These are phyloP conservation scores for Pelagophyceae sp. DNA, from an alignment of 352 stramenopile genomes.

Conservation along the genomic window DNA sequence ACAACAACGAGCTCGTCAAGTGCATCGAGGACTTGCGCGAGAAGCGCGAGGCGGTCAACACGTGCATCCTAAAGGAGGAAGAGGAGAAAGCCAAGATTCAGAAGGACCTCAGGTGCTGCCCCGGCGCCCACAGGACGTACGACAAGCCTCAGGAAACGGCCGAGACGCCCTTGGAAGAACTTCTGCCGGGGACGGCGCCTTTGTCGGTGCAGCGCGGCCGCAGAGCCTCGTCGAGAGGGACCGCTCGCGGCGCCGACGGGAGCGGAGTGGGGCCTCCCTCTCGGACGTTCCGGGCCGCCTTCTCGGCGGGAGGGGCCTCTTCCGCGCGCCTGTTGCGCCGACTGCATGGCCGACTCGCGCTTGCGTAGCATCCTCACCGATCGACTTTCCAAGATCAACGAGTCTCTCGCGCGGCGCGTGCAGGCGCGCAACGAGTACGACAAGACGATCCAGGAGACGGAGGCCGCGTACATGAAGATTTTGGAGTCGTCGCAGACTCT, in stretches of 20 bases:
- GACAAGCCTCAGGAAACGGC: no score
- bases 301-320: no score
- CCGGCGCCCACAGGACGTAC: no score
- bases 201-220: no score
- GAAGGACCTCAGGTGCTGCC: slow-evolving; percentile 81
- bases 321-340: no score
- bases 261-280: no score
- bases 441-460: slow-evolving; percentile 81
- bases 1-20: slow-evolving; percentile 89
- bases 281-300: no score
- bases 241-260: no score
- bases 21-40: slow-evolving; percentile 79
- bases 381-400: slow-evolving; percentile 77
- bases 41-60: slow-evolving; percentile 29
- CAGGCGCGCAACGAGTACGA: slow-evolving; percentile 78
- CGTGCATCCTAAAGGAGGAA: slow-evolving; percentile 77
- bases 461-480: slow-evolving; percentile 90
- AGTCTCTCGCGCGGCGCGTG: slow-evolving; percentile 70
- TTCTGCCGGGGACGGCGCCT: no score
- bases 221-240: no score
- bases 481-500: slow-evolving; percentile 83
- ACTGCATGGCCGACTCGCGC: no score
- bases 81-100: slow-evolving; percentile 87
- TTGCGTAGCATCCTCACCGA: slow-evolving; percentile 78
- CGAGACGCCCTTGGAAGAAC: no score